Percentiles rank a stretch among this genome's conserved stretches.
Evolutionary conservation across 805 yeast genomes (phyloP).

Genomic region (Candida tammaniensis): DNA sequence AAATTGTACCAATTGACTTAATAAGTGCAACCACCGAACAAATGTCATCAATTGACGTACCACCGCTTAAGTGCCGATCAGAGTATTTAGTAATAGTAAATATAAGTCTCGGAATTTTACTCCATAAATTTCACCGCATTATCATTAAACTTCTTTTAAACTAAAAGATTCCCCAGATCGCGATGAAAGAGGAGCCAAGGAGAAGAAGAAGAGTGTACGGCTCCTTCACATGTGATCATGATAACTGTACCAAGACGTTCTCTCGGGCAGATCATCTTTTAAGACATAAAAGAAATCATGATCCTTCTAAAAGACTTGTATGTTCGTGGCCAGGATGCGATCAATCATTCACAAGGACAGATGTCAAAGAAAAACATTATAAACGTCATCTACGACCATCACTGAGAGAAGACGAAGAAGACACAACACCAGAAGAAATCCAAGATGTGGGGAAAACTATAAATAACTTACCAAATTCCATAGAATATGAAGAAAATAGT

Average conservation of each 20-base stretch:
- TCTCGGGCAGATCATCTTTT: slow-evolving; percentile 60
- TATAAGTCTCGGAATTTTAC: too few relatives aligned
- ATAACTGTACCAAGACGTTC: slow-evolving; percentile 50
- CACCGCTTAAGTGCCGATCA: too few relatives aligned
- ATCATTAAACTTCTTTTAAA: too few relatives aligned
- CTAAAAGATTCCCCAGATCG: too few relatives aligned
- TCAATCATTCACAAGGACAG: slow-evolving; percentile 18
- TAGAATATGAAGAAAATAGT: not conserved
- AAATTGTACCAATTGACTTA: too few relatives aligned
- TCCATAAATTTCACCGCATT: too few relatives aligned
- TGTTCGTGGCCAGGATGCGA: slow-evolving; percentile 20
- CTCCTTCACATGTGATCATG: slow-evolving; percentile 35
- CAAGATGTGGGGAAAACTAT: not conserved
- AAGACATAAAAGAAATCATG: slow-evolving; percentile 59
- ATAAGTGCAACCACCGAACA: too few relatives aligned
- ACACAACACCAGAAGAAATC: not conserved
- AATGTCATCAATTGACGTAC: too few relatives aligned
- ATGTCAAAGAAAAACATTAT: slow-evolving; percentile 21
- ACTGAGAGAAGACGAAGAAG: not conserved
- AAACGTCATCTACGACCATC: slow-evolving; percentile 14
- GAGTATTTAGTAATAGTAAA: too few relatives aligned
- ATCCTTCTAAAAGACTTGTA: slow-evolving; percentile 10
- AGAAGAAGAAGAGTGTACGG: slow-evolving; percentile 21
- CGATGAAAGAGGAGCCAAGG: slow-evolving; percentile 6
- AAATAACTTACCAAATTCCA: not conserved